Base-by-base conservation (phyloP, 1,284 basidiomycete species). In the Cutaneotrichosporon sp. region DNA sequence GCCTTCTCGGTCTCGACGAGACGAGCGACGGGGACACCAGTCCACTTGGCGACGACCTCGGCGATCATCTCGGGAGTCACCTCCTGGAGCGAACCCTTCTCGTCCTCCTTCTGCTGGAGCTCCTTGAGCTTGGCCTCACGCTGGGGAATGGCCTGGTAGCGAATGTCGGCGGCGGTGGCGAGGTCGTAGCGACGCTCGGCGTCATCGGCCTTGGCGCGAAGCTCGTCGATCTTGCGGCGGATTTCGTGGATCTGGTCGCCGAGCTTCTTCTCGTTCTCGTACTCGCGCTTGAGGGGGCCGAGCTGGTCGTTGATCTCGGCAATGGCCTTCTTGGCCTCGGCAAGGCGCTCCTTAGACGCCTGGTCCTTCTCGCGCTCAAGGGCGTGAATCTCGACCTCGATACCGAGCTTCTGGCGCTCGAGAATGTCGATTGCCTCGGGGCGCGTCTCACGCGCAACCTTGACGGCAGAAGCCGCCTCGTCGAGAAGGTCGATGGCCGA, bases 371-470 rank as follows among this genome's bases (percentile, higher is more conserved):
- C 90, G 58, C 90, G 82, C 74, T 97, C 88, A 47, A 97, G 79
- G 8, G 94, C 96, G 69, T 97, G 92, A 26, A 97, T 88, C 71
- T 97, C 94, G 36, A 98, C 87, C 72, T 97, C 89, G 44, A 98
- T 81, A 68, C 96, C 89, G 40, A 98, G 83, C 73, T 91, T 92
- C 55, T 82, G 83, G 33, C 92, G 84, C 71, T 97, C 90, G n/a
- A 98, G 81, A 64, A 87, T 86, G 76, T 98, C 94, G 66, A 98
- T 90, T 3, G 83, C 88, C 76, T 97, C 94, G 0, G 94, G 94
- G 54, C 89, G 84, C 0, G 93, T 97, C 76, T 97, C 94, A 35
- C 90, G 84, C 20, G 90, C 90, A 33, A 97, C 89, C 56, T 92
- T 87, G 45, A 94, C 92, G 20, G 69, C 68, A 43, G 69, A 84